Base-by-base conservation (phyloP, 192 early-diverging fungal genomes). In the Geranomyces variabilis region DNA sequence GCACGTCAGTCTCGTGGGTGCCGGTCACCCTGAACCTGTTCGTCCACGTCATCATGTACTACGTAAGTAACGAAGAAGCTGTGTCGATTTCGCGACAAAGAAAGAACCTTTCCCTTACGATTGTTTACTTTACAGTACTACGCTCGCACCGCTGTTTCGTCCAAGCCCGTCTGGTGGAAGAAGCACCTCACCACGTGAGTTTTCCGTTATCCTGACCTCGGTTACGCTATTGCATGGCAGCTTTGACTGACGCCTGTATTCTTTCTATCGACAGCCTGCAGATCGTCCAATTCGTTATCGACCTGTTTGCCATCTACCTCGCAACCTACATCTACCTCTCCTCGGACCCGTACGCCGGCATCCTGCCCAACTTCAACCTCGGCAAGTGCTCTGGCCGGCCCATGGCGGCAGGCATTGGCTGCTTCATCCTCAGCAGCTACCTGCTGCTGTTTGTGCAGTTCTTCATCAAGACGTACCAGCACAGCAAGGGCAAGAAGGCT, bases 201-300 rank as follows among this genome's bases (percentile, higher is more conserved):
- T 33, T 9, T 36, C n/a, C 47, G 12, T 29, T 55, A 8, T 29
- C 21, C 6, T 26, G 53, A 55, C 28, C 47, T n/a, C 12, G 13
- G 47, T 48, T 14, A 14, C 47, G 12, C 47, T 48, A 48, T 14
- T n/a, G n/a, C n/a, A n/a, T n/a, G n/a, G n/a, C n/a, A n/a, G n/a
- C n/a, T n/a, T n/a, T n/a, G n/a, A n/a, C n/a, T n/a, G n/a, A n/a
- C n/a, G n/a, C n/a, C n/a, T n/a, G n/a, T n/a, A n/a, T n/a, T n/a
- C 51, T 26, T 53, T 53, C 15, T 53, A 8, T 26, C 59, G 33
- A 1, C 46, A 68, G 66, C 33, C 61, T 75, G 67, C 94, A 96
- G 81, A 96, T 96, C 64, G 75, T 81, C 60, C 94, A 96, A 83
- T 95, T 96, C 69, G 84, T 95, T 59, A 90, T 95, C 62, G 94